These are phyloP conservation scores for Geranium incanum DNA, from an alignment of 441 rosid species.

Conservation along the genomic window DNA sequence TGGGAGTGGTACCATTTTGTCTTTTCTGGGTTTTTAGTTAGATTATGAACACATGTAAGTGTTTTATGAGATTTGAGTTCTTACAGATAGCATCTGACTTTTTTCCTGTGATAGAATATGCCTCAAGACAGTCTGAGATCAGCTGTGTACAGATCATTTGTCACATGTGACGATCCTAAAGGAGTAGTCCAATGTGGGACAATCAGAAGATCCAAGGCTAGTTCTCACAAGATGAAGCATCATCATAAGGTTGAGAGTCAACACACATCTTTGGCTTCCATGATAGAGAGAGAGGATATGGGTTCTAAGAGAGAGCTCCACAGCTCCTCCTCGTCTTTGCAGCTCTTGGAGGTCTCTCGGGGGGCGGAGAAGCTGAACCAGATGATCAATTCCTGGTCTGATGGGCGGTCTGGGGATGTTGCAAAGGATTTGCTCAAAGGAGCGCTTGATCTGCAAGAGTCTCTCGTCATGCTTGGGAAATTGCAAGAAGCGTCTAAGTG, in stretches of 20 bases:
- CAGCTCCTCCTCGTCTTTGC: conserved; percentile 44
- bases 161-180: conserved; percentile 77
- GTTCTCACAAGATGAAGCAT: conserved; percentile 38
- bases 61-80: conserved; percentile 8
- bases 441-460: conserved; percentile 82
- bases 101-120: conserved; percentile 42
- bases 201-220: conserved; percentile 48
- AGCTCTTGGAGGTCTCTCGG: conserved; percentile 64
- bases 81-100: conserved; percentile 25
- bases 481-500: conserved; percentile 63
- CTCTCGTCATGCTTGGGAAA: conserved; percentile 62
- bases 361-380: conserved; percentile 77
- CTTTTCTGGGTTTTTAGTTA: conserved; percentile 19
- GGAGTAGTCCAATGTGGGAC: conserved; percentile 81
- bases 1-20: conserved; percentile 13
- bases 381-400: conserved; percentile 61
- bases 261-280: conserved; percentile 12
- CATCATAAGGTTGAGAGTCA: conserved; percentile 24
- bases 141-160: conserved; percentile 64
- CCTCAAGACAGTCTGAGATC: conserved; percentile 50
- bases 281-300: conserved; percentile 33
- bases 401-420: conserved; percentile 46
- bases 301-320: conserved; percentile 22
- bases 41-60: conserved; percentile 17
- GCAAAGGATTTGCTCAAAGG: conserved; percentile 72